phyloP scores from a whole-genome alignment of 139 green algal genomes.

The Desmodesmus armatus region DNA sequence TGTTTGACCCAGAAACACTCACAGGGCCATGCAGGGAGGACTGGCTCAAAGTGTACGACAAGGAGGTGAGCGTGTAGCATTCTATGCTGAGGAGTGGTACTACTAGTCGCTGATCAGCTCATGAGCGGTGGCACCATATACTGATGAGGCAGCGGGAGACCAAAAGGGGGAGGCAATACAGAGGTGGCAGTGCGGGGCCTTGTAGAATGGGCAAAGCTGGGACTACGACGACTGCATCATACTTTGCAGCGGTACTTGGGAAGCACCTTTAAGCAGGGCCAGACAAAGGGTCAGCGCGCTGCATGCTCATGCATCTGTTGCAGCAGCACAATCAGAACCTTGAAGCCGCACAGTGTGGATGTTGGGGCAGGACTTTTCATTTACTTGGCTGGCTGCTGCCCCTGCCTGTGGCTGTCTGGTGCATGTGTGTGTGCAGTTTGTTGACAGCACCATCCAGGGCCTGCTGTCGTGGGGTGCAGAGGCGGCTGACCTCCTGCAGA shows the following conservation, averaged over 20 bases:
- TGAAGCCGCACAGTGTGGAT: neutral
- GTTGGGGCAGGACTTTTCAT: neutral
- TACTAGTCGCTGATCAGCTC: too few species aligned
- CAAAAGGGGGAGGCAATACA: too few species aligned
- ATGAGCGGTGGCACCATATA: too few species aligned
- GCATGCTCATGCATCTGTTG: too few species aligned
- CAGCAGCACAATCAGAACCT: neutral
- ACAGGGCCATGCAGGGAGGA: slow-evolving; percentile 66
- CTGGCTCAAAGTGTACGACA: slow-evolving; percentile 88
- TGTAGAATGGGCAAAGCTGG: too few species aligned
- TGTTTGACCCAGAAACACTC: slow-evolving; percentile 71
- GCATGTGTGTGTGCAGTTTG: slow-evolving; percentile 48
- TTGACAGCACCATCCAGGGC: slow-evolving; percentile 53
- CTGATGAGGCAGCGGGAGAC: too few species aligned
- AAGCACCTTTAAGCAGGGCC: too few species aligned
- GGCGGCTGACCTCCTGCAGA: slow-evolving; percentile 52
- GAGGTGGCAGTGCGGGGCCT: too few species aligned
- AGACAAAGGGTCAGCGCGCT: too few species aligned
- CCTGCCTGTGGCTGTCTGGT: neutral
- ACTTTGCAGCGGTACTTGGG: neutral
- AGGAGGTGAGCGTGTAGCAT: slow-evolving; percentile 67
- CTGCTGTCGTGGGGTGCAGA: slow-evolving; percentile 58
- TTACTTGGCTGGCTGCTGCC: neutral
- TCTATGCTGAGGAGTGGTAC: neutral
- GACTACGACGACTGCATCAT: neutral